Evolutionary conservation across 1,284 basidiomycete genomes (phyloP).

Genomic region (Sutorius eximius): DNA sequence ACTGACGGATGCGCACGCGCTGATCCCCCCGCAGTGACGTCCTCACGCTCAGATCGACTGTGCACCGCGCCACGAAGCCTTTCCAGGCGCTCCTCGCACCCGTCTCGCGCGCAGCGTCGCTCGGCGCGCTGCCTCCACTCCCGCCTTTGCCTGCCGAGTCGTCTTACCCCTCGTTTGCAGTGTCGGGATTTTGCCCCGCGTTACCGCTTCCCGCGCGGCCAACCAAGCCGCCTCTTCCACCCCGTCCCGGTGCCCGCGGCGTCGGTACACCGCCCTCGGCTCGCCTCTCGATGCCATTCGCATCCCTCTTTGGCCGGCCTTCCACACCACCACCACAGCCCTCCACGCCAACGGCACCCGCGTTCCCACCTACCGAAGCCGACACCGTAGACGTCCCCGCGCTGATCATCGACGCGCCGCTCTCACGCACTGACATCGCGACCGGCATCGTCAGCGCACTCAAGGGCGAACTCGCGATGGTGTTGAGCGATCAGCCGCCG

Average conservation of each 20-base stretch:
- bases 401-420: constrained; percentile 53
- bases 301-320: constrained; percentile 60
- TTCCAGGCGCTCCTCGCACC: constrained; percentile 59
- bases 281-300: constrained; percentile 63
- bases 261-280: constrained; percentile 30
- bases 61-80: constrained; percentile 60
- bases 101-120: constrained; percentile 47
- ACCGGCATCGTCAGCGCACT: constrained; percentile 61
- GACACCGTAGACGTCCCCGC: constrained; percentile 56
- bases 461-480: constrained; percentile 56
- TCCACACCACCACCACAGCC: constrained; percentile 36
- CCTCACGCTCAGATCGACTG: constrained; percentile 63
- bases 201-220: constrained; percentile 69
- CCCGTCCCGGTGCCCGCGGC: constrained; percentile 43
- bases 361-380: constrained; percentile 9
- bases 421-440: constrained; percentile 57
- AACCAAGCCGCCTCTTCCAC: constrained; percentile 63
- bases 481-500: constrained; percentile 45
- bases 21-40: constrained; percentile 45
- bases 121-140: constrained; percentile 52
- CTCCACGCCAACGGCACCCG: background rate
- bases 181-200: constrained; percentile 50
- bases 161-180: constrained; percentile 54
- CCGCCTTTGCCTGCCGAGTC: constrained; percentile 35
- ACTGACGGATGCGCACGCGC: constrained; percentile 3